A percentile compares a stretch with the other conserved stretches of the same genome.
Conservation (phyloP, 371 early-diverging fungal species). For the Actinomucor elegans region DNA sequence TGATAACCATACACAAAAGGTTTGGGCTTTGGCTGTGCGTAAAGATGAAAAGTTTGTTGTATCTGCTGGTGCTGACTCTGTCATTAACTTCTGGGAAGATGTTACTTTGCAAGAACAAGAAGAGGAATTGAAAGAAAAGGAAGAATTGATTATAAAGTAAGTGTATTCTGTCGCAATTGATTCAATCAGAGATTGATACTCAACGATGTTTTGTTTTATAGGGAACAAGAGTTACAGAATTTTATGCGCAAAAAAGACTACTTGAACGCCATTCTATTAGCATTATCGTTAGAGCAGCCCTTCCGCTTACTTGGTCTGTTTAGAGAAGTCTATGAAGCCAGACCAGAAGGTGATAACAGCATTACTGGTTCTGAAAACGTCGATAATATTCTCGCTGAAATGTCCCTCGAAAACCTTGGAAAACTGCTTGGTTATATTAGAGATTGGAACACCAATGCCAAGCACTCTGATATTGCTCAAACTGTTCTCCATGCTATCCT, state of each 20-base stretch:
- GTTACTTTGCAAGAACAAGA: slow-evolving; percentile 82
- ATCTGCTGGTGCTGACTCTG: slow-evolving; percentile 91
- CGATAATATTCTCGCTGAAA: slow-evolving; percentile 62
- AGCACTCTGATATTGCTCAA: slow-evolving; percentile 80
- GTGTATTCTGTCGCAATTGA: too few species aligned
- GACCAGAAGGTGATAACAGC: slow-evolving; percentile 49
- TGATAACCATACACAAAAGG: slow-evolving; percentile 93
- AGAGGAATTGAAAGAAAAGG: slow-evolving; percentile 63
- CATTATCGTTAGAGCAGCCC: slow-evolving; percentile 89
- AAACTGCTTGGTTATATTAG: slow-evolving; percentile 82
- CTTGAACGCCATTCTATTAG: slow-evolving; percentile 87
- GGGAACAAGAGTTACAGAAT: slow-evolving; percentile 90
- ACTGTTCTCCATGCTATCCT: slow-evolving; percentile 79
- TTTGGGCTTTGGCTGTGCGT: slow-evolving; percentile 86
- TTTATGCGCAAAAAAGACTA: slow-evolving; percentile 87
- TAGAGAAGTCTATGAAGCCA: slow-evolving; percentile 59
- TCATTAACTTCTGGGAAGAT: slow-evolving; percentile 91
- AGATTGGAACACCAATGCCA: slow-evolving; percentile 95
- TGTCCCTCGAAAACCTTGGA: slow-evolving; percentile 64
- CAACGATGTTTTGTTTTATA: slow-evolving; percentile 27
- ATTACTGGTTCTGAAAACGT: slow-evolving; percentile 66
- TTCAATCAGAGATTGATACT: background rate
- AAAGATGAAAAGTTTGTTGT: slow-evolving; percentile 75
- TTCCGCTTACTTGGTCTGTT: slow-evolving; percentile 77
- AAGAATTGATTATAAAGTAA: slow-evolving; percentile 68